Evolutionary conservation across 2,329 filamentous ascomycete genomes (phyloP), one percentile per base, ranked within the genome.

Genomic region (Trichoderma guizhouense): DNA sequence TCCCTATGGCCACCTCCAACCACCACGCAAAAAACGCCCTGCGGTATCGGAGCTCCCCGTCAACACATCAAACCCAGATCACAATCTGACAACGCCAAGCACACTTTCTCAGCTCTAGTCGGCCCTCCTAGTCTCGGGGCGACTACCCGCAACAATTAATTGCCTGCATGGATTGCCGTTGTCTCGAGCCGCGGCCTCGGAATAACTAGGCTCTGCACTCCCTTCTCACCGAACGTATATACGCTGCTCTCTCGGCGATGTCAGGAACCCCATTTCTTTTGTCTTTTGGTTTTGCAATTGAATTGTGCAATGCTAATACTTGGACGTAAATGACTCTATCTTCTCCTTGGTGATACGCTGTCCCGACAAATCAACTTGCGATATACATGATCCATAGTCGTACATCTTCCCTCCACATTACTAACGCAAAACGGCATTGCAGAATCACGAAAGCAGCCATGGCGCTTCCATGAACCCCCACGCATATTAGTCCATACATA

Each of bases 341-440:
- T 53, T n/a, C 14, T 57, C n/a, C n/a, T 8, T 58, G 24, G 18
- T 58, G 32, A 68, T 68, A 55, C 57, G 43, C 70, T 30, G 30
- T 51, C 47, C 73, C 63, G 72, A 30, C 36, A 53, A 70, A 47
- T 47, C 26, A 61, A 73, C 75, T 73, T 51, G 15, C 28, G 24
- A 67, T 72, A 74, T 69, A 73, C 57, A 51, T 51, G 24, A 63
- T 68, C 18, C 28, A 34, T 36, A 53, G 47, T 53, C n/a, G 61
- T 26, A 53, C 26, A 21, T 36, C 34, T 14, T 39, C 47, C 51
- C 43, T 57, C 24, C 39, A 34, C 51, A 57, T 39, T 32, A 36
- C 5, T 7, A 12, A 67, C 7, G 12, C 64, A 39, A 36, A 53
- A 15, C 26, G 51, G 64, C 64, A 39, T 67, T 12, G 32, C 28